A percentile compares a stretch with the other conserved stretches of the same genome.
phyloP scores from a whole-genome alignment of 768 basidiomycete genomes.

The Galerina marginata region DNA sequence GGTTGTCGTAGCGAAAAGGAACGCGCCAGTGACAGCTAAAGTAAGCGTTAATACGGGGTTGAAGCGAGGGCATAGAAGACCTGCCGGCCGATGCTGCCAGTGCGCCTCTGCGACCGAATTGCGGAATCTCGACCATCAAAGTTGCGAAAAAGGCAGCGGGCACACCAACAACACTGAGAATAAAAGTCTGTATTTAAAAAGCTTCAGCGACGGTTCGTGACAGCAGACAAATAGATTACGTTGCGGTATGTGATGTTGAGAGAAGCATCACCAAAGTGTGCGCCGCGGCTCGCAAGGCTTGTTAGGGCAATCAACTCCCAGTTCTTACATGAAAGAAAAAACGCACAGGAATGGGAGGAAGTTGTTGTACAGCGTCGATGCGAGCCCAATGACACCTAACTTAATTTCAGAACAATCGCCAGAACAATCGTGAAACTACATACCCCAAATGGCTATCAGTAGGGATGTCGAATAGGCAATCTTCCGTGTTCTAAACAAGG shows the following conservation, averaged over 20 bases:
- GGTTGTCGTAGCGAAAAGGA: constrained; percentile 76
- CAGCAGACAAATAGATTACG: constrained; percentile 35
- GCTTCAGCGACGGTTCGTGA: not conserved
- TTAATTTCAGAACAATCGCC: not conserved
- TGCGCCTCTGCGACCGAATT: constrained; percentile 68
- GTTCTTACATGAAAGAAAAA: not conserved
- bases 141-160: constrained; percentile 75
- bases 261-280: constrained; percentile 68
- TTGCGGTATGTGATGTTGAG: constrained; percentile 76
- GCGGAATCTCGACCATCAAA: constrained; percentile 66
- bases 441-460: constrained; percentile 58
- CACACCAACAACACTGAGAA: constrained; percentile 67
- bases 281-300: constrained; percentile 65
- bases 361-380: constrained; percentile 70
- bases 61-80: constrained; percentile 12
- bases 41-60: constrained; percentile 35
- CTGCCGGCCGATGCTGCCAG: constrained; percentile 69
- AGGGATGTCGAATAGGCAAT: constrained; percentile 72
- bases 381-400: constrained; percentile 72
- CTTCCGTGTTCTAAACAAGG: constrained; percentile 65
- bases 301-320: not conserved
- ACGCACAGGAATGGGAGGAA: constrained; percentile 35
- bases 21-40: constrained; percentile 71
- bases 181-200: constrained; percentile 55
- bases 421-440: constrained; percentile 8